Base-by-base conservation (phyloP, 1,284 basidiomycete species). In the Xerocomus amazonicus region DNA sequence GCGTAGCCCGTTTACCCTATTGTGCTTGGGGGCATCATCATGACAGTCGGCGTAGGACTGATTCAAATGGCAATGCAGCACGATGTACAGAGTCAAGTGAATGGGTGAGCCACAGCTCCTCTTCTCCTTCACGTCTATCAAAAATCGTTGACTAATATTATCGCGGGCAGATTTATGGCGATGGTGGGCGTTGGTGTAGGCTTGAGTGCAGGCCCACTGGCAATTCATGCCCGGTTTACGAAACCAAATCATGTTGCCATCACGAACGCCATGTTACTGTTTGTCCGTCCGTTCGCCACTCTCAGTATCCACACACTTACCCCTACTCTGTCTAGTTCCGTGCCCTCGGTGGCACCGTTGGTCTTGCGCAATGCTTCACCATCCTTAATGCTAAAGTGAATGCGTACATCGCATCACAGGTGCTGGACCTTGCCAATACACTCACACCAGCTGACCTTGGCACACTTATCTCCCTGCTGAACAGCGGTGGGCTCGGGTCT, bases 301-400 rank as follows among this genome's bases (percentile, higher is more conserved):
- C 10, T 16, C 0, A 13, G 9, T 27, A 8, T 2, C 4, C 10
- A 8, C 33, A 35, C 31, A 41, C 27, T 9, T 7, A 4, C 10
- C 6, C 12, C 3, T 16, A 13, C 29, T 16, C 26, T 9, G 27
- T 28, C 26, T 54, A 78, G 76, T 74, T 71, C 63, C 70, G 74
- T 26, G 61, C 73, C 0, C 64, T 78, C 26, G 77, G 78, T 28
- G 77, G 78, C 14, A 79, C 77, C 1, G 59, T 78, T 38, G 77
- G 77, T 28, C 68, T 79, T 28, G 76, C 78, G 0, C 77, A 78
- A 54, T 79, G 76, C 45, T 70, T 71, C 29, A 73, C 76, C 2
- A 66, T 79, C 29, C 67, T 79, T 48, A 71, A 72, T 54, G 64
- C 69, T 17, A 77, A 71, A 60, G 76, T 75, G 26, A 59, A 62